These are phyloP conservation scores for Jamesozyma rosinii DNA, from an alignment of 805 yeast genomes.

Conservation along the genomic window DNA sequence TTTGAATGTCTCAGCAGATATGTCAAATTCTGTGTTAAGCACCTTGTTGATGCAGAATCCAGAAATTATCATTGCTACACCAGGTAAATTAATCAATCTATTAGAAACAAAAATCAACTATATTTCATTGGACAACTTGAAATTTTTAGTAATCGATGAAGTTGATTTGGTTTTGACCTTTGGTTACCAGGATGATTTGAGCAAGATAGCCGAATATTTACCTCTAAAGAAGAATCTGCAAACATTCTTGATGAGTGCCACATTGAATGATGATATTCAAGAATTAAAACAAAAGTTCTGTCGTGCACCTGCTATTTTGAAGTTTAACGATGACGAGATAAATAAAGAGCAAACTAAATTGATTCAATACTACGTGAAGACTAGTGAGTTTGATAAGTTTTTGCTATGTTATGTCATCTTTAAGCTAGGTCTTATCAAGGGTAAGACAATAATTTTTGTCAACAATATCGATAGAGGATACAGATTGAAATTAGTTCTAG, in stretches of 20 bases:
- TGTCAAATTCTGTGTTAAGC: slow-evolving; percentile 60
- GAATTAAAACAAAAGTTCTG: slow-evolving; percentile 70
- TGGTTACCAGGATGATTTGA: slow-evolving; percentile 83
- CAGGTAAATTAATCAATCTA: slow-evolving; percentile 57
- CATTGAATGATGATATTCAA: slow-evolving; percentile 78
- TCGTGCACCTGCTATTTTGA: slow-evolving; percentile 70
- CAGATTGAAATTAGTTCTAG: slow-evolving; percentile 78
- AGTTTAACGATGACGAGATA: slow-evolving; percentile 62
- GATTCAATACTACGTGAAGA: slow-evolving; percentile 77
- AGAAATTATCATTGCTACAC: slow-evolving; percentile 78
- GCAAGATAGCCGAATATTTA: slow-evolving; percentile 50
- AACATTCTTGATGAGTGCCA: slow-evolving; percentile 93
- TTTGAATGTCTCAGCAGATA: slow-evolving; percentile 54
- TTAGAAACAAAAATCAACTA: slow-evolving; percentile 40
- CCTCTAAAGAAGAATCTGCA: slow-evolving; percentile 73
- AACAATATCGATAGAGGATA: slow-evolving; percentile 93
- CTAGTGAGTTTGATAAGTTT: slow-evolving; percentile 85
- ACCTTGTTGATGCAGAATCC: slow-evolving; percentile 68
- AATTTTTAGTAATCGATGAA: slow-evolving; percentile 82
- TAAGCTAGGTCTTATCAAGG: slow-evolving; percentile 79
- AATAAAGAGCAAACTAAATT: slow-evolving; percentile 47
- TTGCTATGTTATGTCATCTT: slow-evolving; percentile 82
- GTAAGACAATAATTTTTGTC: slow-evolving; percentile 84
- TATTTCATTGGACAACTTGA: slow-evolving; percentile 47
- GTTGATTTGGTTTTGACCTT: slow-evolving; percentile 85